These are phyloP conservation scores for Xylariaceae sp. DNA, from an alignment of 2,329 filamentous ascomycete species.

Conservation along the genomic window DNA sequence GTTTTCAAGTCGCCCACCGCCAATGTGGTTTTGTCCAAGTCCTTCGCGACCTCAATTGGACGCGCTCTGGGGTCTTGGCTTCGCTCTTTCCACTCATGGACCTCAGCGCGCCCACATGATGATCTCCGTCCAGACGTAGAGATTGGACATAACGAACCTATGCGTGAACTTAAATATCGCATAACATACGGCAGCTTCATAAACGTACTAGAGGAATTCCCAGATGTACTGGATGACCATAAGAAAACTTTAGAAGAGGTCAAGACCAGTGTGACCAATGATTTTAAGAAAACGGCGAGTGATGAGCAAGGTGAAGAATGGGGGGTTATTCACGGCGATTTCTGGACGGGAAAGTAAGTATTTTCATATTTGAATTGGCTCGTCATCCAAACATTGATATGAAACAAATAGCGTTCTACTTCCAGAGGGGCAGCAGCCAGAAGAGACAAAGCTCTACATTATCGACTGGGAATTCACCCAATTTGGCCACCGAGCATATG, in stretches of 20 bases:
- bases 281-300: too few relatives aligned
- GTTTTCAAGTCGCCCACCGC: constrained; percentile 31
- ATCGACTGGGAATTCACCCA: constrained; percentile 49
- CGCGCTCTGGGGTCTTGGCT: constrained; percentile 38
- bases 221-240: constrained; percentile 33
- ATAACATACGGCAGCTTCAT: constrained; percentile 43
- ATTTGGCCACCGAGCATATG: constrained; percentile 41
- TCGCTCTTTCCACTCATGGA: constrained; percentile 41
- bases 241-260: constrained; percentile 36
- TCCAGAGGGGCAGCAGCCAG: too few relatives aligned
- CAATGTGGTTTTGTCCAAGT: constrained; percentile 13
- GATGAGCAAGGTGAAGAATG: constrained; percentile 5
- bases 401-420: too few relatives aligned
- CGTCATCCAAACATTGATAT: not conserved
- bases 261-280: not conserved
- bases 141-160: constrained; percentile 36
- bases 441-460: constrained; percentile 37
- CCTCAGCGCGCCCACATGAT: constrained; percentile 24
- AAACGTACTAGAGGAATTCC: constrained; percentile 37
- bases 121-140: constrained; percentile 11
- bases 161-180: constrained; percentile 42
- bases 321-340: constrained; percentile 44
- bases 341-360: constrained; percentile 47
- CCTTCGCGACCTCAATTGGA: constrained; percentile 31
- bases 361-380: not conserved